Base-by-base conservation (phyloP, 805 yeast genomes). In the Lipomyces sp. region DNA sequence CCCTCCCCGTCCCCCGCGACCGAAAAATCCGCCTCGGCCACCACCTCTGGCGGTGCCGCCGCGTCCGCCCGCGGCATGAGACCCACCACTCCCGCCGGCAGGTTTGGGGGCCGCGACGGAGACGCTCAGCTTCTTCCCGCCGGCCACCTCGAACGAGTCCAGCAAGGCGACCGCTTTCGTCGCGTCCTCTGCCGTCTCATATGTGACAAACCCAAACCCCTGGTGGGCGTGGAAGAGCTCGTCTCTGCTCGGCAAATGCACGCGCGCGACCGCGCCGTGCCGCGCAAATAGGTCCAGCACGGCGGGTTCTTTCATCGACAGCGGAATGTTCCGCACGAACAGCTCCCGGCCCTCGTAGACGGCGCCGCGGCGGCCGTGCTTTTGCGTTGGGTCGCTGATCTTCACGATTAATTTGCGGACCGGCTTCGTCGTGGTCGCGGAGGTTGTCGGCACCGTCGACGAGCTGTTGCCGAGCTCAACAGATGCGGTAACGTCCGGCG, bases 141-240 rank as follows among this genome's bases (percentile, higher is more conserved):
- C n/a, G n/a, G n/a, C n/a, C n/a, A n/a, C n/a, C n/a, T n/a, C n/a
- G n/a, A n/a, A n/a, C n/a, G n/a, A n/a, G 42, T 18, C 8, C 21
- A 21, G 24, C 41, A 74, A 54, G 8, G 64, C 61, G 11, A 81
- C 55, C 0, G 87, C 81, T 2, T 63, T 62, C 0, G 66, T 61
- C 0, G 88, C 85, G 2, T 72, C 74, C 1, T 70, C 73, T 7
- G 65, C 62, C 0, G 66, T 65, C 2, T 61, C 50, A 58, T 79
- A 84, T 0, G 78, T 70, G 0, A 86, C 67, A 61, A 86, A 84
- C 0, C 83, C 95, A 64, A 75, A 82, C 0, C 91, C 90, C 40
- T 79, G 80, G 61, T 81, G 75, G 14, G 62, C 55, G 6, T 69
- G 61, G 29, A 67, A 51, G 2, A 49, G 43, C 35, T 49, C 58